These are phyloP conservation scores for Celoporthe dispersa DNA, from an alignment of 2,329 filamentous ascomycete species.

Conservation along the genomic window DNA sequence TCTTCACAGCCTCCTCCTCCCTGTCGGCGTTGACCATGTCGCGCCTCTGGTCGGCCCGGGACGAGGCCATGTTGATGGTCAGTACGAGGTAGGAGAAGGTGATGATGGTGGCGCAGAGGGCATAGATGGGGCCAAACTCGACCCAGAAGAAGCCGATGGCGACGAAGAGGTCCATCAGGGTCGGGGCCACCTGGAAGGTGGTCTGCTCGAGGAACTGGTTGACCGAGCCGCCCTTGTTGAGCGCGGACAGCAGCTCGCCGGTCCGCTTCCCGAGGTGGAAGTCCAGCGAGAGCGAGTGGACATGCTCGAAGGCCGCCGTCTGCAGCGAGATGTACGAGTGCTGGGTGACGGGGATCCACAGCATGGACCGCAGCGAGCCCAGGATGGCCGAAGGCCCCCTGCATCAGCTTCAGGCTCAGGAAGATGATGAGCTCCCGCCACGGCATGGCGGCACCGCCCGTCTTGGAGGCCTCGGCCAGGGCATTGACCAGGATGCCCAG, in stretches of 20 bases:
- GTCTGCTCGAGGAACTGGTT: constrained; percentile 96
- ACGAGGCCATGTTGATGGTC: constrained; percentile 94
- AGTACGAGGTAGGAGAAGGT: constrained; percentile 97
- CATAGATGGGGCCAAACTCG: constrained; percentile 85
- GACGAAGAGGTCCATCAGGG: constrained; percentile 87
- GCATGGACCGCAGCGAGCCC: constrained; percentile 76
- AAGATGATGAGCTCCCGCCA: constrained; percentile 78
- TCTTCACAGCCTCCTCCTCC: constrained; percentile 96
- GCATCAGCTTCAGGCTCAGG: constrained; percentile 78
- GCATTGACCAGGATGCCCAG: constrained; percentile 79
- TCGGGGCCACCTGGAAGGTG: constrained; percentile 93
- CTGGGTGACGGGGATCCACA: constrained; percentile 97
- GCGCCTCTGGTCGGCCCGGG: constrained; percentile 85
- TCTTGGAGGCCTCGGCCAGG: constrained; percentile 59
- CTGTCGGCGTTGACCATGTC: constrained; percentile 94
- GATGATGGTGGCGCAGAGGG: constrained; percentile 84
- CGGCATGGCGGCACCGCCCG: constrained; percentile 56
- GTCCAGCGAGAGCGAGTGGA: constrained; percentile 91
- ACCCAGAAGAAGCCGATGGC: constrained; percentile 82
- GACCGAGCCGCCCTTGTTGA: constrained; percentile 95
- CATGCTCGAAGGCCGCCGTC: constrained; percentile 95
- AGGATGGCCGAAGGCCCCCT: constrained; percentile 88
- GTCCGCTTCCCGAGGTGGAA: constrained; percentile 97
- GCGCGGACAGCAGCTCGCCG: constrained; percentile 90
- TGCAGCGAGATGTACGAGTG: constrained; percentile 95